Evolutionary conservation across 495 filamentous ascomycete species (phyloP), one percentile per base, ranked within the genome.

Genomic region (Podospora anserina): DNA sequence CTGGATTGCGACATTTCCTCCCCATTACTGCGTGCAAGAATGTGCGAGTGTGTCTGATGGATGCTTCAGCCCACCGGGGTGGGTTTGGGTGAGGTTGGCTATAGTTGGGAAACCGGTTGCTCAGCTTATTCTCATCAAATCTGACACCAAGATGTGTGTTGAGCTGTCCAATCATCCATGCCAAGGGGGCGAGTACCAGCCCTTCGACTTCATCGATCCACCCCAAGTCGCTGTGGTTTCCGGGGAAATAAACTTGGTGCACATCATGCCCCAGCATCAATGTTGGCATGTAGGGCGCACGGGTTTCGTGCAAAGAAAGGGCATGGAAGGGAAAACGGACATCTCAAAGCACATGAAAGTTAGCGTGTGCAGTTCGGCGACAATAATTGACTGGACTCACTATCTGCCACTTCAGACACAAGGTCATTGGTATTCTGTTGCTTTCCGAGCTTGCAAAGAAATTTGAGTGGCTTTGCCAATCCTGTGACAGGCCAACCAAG

Each of bases 171-270:
- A 59, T 18, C 56, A 59, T 59, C 19, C 56, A 59, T 4, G 56
- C 56, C 5, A 59, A 59, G 0, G 56, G 56, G 19, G 56, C 56
- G 13, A 23, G 56, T 18, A 59, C 56, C 7, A 59, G 16, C 11
- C 26, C 19, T 9, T 27, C 19, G 18, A 18, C 56, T 27, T 59
- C 56, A 59, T 59, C 56, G 0, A 59, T 59, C 56, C 56, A 59
- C 7, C 56, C 56, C 56, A 59, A 20, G 56, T 59, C 18, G 16
- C 56, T 59, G 56, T 59, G 56, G 18, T 59, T 59, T 27, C 56
- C 56, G 11, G 56, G 56, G 15, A 59, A 59, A 13, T 59, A 59
- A 6, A 59, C 56, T 27, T 59, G 56, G 26, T 59, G 56, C 18
- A 27, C 56, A 20, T 18, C 11, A 20, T 3, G 13, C 1, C 56